These are phyloP conservation scores for Colletotrichum neosansevieriae DNA, from an alignment of 2,329 filamentous ascomycete species.

Conservation along the genomic window DNA sequence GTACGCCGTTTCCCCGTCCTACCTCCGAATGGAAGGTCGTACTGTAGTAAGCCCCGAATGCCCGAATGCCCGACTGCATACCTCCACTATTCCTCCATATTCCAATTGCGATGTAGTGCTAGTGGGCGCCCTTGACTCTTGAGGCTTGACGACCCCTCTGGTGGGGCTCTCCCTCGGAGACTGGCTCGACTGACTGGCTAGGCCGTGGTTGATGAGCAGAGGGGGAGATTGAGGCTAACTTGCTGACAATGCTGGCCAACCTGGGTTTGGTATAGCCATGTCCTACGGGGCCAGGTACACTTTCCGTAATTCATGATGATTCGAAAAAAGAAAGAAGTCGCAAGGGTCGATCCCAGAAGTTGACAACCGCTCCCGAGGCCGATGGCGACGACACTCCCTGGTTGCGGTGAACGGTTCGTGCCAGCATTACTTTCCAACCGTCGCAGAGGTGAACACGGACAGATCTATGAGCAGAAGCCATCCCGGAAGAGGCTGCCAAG, in stretches of 20 bases:
- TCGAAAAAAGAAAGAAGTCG: conserved; percentile 1
- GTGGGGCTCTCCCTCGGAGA: conserved; percentile 18
- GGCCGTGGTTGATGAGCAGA: conserved; percentile 9
- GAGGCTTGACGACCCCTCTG: conserved; percentile 23
- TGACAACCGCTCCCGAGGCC: conserved; percentile 13
- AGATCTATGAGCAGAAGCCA: conserved; percentile 33
- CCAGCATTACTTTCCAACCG: conserved; percentile 14
- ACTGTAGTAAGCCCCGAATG: conserved; percentile 34
- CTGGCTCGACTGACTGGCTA: conserved; percentile 15
- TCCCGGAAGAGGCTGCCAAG: conserved; percentile 18
- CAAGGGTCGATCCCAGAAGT: conserved; percentile 2
- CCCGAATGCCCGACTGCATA: conserved; percentile 31
- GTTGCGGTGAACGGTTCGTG: conserved; percentile 21
- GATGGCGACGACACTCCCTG: conserved; percentile 21
- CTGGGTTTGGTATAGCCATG: conserved; percentile 1
- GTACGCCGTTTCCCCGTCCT: conserved; percentile 26
- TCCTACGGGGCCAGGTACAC: conserved; percentile 3
- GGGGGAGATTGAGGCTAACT: conserved; percentile 14
- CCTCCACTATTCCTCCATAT: conserved; percentile 21
- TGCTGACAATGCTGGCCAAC: conserved; percentile 15
- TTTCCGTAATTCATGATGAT: neutral
- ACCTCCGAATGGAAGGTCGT: conserved; percentile 34
- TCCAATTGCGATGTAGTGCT: conserved; percentile 24
- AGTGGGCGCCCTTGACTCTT: conserved; percentile 19
- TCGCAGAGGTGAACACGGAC: conserved; percentile 33